phyloP scores from a whole-genome alignment of 176 grass and related monocot species.

The Lolium perenne region DNA sequence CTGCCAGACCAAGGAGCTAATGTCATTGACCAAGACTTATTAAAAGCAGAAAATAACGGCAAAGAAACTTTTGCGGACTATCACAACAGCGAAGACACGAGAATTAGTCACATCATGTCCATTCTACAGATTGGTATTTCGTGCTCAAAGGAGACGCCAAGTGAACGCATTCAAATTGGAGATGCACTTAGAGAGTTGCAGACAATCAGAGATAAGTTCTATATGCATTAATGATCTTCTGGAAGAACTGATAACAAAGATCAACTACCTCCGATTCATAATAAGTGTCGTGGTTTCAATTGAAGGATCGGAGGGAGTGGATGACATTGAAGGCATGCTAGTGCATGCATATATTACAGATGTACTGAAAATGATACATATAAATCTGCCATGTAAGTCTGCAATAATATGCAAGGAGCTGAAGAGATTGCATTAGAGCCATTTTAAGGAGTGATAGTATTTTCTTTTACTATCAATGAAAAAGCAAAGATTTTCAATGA shows the following conservation, averaged over 20 bases:
- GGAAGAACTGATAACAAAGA: neutral
- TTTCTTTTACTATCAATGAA: neutral
- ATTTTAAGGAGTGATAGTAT: neutral
- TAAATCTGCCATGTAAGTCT: neutral
- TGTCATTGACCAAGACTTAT: constrained; percentile 12
- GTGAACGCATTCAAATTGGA: constrained; percentile 11
- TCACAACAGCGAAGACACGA: neutral
- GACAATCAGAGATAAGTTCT: constrained; percentile 30
- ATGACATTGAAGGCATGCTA: neutral
- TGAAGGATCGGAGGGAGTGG: too few relatives aligned
- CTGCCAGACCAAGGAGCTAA: constrained; percentile 17
- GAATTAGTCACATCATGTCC: neutral
- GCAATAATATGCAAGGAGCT: neutral
- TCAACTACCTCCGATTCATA: too few relatives aligned
- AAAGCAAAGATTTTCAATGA: neutral
- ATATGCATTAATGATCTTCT: neutral
- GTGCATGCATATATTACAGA: constrained; percentile 1
- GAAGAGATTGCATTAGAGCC: neutral
- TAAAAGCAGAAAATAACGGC: neutral
- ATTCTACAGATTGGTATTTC: constrained; percentile 26
- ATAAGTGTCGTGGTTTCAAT: too few relatives aligned
- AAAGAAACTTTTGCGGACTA: neutral
- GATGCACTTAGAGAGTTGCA: constrained; percentile 39
- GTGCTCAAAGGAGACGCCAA: constrained; percentile 11
- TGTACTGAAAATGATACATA: neutral